Evolutionary conservation across 2,329 filamentous ascomycete genomes (phyloP), one percentile per base, ranked within the genome.

Genomic region (Graphiopsis chlorocephala): DNA sequence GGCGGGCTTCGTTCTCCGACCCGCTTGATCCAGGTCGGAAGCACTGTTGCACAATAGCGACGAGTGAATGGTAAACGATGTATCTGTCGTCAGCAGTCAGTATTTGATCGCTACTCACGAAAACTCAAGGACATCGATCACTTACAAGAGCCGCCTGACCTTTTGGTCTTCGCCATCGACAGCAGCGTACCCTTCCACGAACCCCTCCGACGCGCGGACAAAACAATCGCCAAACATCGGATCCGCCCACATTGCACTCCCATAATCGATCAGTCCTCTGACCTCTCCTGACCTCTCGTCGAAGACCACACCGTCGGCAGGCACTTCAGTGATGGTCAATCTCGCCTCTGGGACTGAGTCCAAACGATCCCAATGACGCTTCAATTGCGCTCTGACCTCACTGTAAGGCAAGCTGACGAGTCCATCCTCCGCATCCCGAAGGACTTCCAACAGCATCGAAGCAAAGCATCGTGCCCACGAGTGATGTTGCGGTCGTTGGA

Each of bases 361-460:
- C 7, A 88, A 77, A 0, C 75, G 74, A 11, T 77, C 71, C 1
- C 78, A 76, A 38, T 84, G 76, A 31, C 78, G 78, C 53, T 70
- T 73, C n/a, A 84, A 65, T 61, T 83, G 79, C 64, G 81, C 78
- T 35, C 85, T 80, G 64, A 87, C 82, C 61, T 81, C 80, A 11
- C 82, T 78, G 69, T 86, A 87, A 0, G 85, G 85, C 7, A 87
- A 71, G 64, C 81, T 83, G 68, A 88, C 80, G 14, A 86, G 81
- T 73, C 84, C 83, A 65, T 87, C 85, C 71, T 88, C 85, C 17
- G 81, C 83, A 68, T 87, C 85, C 17, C 83, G 83, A 26, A 88
- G 75, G 10, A 82, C 75, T 12, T 79, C 76, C 71, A 87, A 85
- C 23, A 87, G 75, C 45, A 87, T 77, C 6, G 72, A 69, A 26